Percentiles rank a stretch among this genome's conserved stretches.
phyloP scores from a whole-genome alignment of 768 basidiomycete species.

The Suillus americanus region DNA sequence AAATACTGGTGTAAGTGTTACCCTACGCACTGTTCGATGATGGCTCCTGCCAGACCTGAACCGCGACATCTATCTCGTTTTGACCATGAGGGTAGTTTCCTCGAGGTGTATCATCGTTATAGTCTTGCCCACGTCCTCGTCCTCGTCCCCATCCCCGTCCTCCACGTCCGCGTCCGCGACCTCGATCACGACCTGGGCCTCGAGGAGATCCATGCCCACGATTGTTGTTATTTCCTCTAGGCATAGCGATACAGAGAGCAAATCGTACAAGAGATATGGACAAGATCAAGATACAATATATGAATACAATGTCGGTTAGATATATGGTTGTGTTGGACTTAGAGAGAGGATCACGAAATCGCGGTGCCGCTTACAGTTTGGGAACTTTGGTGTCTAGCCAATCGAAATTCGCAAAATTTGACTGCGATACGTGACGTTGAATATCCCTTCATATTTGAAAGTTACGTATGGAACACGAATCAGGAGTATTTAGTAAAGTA shows the following conservation, averaged over 20 bases:
- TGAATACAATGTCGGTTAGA: slow-evolving; percentile 6
- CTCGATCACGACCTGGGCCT: slow-evolving; percentile 19
- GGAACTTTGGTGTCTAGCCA: not conserved
- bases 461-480: not conserved
- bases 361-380: not conserved
- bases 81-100: slow-evolving; percentile 18
- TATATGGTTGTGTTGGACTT: not conserved
- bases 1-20: not conserved
- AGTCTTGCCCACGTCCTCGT: not conserved
- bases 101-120: not conserved
- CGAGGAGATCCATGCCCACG: slow-evolving; percentile 25
- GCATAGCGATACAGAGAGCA: slow-evolving; percentile 17
- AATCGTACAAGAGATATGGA: slow-evolving; percentile 2
- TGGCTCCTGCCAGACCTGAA: slow-evolving; percentile 25
- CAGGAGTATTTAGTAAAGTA: not conserved
- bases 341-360: not conserved
- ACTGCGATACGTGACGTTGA: not conserved
- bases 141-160: not conserved
- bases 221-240: slow-evolving; percentile 14
- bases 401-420: not conserved
- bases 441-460: not conserved
- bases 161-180: slow-evolving; percentile 17
- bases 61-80: slow-evolving; percentile 21
- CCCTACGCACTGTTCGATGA: slow-evolving; percentile 16
- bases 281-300: slow-evolving; percentile 5